phyloP scores from a whole-genome alignment of 495 filamentous ascomycete species.

The Trichoderma gamsii region DNA sequence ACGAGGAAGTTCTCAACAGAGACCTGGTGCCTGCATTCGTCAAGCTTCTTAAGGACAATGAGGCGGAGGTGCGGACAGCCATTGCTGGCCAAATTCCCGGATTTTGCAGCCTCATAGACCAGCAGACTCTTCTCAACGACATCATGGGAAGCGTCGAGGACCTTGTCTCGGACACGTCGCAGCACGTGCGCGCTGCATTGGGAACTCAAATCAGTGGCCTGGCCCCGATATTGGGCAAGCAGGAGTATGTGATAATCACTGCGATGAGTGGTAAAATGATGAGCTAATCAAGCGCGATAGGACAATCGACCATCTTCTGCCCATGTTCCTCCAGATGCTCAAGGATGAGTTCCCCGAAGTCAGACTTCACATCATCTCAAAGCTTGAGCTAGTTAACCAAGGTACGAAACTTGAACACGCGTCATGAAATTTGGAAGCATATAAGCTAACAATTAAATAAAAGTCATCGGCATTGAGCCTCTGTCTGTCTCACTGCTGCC shows the following conservation, averaged over 20 bases:
- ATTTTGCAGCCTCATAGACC: constrained; percentile 84
- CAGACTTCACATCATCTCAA: constrained; percentile 95
- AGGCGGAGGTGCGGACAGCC: constrained; percentile 94
- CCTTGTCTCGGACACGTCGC: constrained; percentile 88
- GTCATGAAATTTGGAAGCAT: constrained; percentile 19
- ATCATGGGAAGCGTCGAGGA: constrained; percentile 97
- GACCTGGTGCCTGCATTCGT: constrained; percentile 96
- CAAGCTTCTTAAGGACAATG: constrained; percentile 92
- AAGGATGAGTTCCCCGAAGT: constrained; percentile 99
- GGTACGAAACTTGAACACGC: constrained; percentile 43
- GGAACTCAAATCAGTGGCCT: constrained; percentile 96
- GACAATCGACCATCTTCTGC: constrained; percentile 91
- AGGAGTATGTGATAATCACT: constrained; percentile 62
- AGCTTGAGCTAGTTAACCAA: constrained; percentile 95
- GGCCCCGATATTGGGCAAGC: constrained; percentile 93
- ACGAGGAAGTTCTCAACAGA: constrained; percentile 89
- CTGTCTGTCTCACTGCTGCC: constrained; percentile 94
- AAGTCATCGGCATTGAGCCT: constrained; percentile 94
- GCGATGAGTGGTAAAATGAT: constrained; percentile 9
- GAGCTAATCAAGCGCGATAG: constrained; percentile 37
- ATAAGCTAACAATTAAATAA: background rate
- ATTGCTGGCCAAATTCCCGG: constrained; percentile 97
- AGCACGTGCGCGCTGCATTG: constrained; percentile 91
- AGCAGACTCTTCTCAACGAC: constrained; percentile 83
- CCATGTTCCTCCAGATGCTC: constrained; percentile 99